phyloP scores from a whole-genome alignment of 23 red algal genomes.

The Gracilariopsis chorda region DNA sequence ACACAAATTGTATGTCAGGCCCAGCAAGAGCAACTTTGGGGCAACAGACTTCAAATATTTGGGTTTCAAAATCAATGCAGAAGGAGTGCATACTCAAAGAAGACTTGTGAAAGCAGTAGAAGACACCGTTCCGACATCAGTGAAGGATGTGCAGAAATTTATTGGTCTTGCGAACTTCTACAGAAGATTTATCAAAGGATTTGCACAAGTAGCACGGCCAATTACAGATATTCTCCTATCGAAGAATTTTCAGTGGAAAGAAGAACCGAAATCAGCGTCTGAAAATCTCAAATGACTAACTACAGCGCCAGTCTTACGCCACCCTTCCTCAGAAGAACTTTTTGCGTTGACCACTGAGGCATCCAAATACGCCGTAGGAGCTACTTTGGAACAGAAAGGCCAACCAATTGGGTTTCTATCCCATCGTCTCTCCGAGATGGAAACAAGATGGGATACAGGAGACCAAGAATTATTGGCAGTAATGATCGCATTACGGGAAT shows the following conservation, averaged over 20 bases:
- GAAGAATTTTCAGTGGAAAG: background rate
- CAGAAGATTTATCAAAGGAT: background rate
- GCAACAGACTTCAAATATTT: background rate
- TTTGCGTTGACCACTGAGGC: constrained; percentile 10
- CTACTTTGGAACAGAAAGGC: background rate
- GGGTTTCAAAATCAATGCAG: background rate
- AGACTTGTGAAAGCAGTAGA: background rate
- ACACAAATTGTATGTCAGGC: background rate
- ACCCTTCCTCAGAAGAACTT: too few species aligned
- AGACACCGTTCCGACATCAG: background rate
- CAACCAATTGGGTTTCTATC: background rate
- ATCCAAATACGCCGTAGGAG: constrained; percentile 17
- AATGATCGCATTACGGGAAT: constrained; percentile 2
- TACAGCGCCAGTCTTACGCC: too few species aligned
- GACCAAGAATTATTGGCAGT: constrained; percentile 8
- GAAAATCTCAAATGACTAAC: too few species aligned
- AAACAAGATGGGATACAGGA: constrained; percentile 8
- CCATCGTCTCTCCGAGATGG: background rate
- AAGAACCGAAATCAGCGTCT: too few species aligned
- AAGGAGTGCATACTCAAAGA: background rate
- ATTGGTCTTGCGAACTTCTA: constrained; percentile 9
- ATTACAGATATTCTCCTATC: background rate
- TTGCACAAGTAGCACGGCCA: background rate
- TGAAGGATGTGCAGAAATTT: background rate
- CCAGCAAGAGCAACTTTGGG: background rate